Evolutionary conservation across 2,329 filamentous ascomycete genomes (phyloP).

Genomic region (Talaromyces amestolkiae): DNA sequence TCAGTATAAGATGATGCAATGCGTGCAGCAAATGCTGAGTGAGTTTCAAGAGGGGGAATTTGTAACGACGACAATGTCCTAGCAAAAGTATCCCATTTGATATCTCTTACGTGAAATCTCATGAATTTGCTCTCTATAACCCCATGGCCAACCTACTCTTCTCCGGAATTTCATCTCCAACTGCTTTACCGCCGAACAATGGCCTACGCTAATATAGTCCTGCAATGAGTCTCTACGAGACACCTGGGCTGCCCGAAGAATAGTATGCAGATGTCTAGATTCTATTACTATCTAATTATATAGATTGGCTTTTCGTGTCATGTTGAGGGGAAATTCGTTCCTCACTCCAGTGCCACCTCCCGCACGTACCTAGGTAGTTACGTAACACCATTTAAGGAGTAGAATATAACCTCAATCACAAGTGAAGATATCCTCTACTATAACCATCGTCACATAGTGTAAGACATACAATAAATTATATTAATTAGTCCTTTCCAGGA

Average conservation of each 20-base stretch:
- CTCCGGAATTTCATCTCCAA: neutral
- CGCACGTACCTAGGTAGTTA: no score
- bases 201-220: neutral
- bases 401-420: no score
- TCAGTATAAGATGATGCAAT: slow-evolving; percentile 9
- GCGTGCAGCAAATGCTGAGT: neutral
- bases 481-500: no score
- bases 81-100: neutral
- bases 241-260: neutral
- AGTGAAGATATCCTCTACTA: no score
- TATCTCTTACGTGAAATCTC: neutral
- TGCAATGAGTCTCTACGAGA: neutral
- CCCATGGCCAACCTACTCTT: neutral
- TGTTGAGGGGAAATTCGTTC: no score
- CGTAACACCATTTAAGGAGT: no score
- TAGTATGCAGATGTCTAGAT: neutral
- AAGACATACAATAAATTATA: no score
- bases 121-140: neutral
- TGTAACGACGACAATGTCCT: neutral
- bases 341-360: no score
- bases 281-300: neutral
- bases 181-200: neutral
- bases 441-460: no score
- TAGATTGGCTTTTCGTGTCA: no score
- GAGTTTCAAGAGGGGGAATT: neutral